These are phyloP conservation scores for Thelonectria blattea DNA, from an alignment of 2,329 filamentous ascomycete genomes.

Conservation along the genomic window DNA sequence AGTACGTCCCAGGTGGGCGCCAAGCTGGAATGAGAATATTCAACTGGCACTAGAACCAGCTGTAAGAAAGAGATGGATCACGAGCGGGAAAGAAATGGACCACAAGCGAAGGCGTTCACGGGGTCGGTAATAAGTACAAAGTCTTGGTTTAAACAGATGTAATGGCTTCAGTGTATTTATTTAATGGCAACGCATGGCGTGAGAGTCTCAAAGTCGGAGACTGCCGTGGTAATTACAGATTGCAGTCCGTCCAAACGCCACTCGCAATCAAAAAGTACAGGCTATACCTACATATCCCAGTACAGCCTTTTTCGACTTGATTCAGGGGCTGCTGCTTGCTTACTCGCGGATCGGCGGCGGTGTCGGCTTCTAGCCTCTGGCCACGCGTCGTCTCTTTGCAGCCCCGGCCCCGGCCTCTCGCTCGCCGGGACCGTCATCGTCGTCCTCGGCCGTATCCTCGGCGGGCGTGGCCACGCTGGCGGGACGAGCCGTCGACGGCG, in stretches of 20 bases:
- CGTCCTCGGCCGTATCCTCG: constrained; percentile 56
- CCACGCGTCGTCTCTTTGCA: constrained; percentile 46
- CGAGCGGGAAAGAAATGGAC: not conserved
- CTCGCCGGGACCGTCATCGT: constrained; percentile 55
- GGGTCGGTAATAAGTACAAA: not conserved
- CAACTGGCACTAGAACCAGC: not conserved
- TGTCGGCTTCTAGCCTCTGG: constrained; percentile 39
- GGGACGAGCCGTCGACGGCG: constrained; percentile 42
- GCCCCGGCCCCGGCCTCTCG: constrained; percentile 42
- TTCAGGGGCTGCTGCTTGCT: constrained; percentile 29
- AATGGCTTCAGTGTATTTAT: constrained; percentile 1
- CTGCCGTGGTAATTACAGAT: constrained; percentile 33
- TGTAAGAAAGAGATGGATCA: not conserved
- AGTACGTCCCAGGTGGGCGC: constrained; percentile 41
- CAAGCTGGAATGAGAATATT: constrained; percentile 32
- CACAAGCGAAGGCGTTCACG: constrained; percentile 16
- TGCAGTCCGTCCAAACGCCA: constrained; percentile 37
- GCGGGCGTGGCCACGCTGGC: constrained; percentile 49
- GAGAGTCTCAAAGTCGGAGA: constrained; percentile 1
- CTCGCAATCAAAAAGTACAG: constrained; percentile 33
- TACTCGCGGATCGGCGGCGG: constrained; percentile 2
- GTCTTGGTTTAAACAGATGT: constrained; percentile 1
- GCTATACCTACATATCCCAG: constrained; percentile 18
- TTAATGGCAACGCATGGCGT: constrained; percentile 11
- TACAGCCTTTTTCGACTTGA: constrained; percentile 22